Evolutionary conservation across 2,329 filamentous ascomycete species (phyloP), one percentile per base, ranked within the genome.

Genomic region (Clonostachys solani): DNA sequence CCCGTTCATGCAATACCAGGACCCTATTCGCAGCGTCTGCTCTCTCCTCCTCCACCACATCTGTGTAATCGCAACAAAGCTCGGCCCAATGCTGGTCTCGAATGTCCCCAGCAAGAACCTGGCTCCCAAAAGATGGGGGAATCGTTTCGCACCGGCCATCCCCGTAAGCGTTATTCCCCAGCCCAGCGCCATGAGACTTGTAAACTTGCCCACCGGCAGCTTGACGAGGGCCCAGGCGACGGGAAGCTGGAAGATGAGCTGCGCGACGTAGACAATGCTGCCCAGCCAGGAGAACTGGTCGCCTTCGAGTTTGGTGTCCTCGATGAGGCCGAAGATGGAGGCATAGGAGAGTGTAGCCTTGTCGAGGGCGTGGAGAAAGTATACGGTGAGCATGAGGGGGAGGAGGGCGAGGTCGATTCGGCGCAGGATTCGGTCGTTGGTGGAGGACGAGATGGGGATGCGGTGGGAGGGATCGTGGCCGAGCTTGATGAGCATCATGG

Each of bases 341-440:
- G 79, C 79, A 54, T 84, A 86, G 3, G 64, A 67, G 65, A 85
- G 67, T 0, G 79, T 81, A 0, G 80, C 75, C 60, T 86, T 86
- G 64, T 85, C 82, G 6, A 84, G 67, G 12, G 74, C 75, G 52
- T 86, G 82, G 1, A 85, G 69, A 56, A 81, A 84, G 61, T 85
- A 86, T 17, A 83, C 78, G 7, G 72, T 70, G 12, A 84, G 66
- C 48, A 86, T 75, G 44, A 74, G 58, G 2, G 67, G 62, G 8
- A 73, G 61, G 19, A 74, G 60, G 9, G 65, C 65, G 23, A 62
- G 47, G 55, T 74, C 71, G 50, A 72, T 72, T 36, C 59, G 60
- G 6, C 66, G 58, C 9, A 69, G 59, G 42, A 68, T 58, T 34
- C 64, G 61, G 5, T 57, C 56, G 40, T 68, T 58, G 43, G 68